These are phyloP conservation scores for Verticillium tricorpus DNA, from an alignment of 2,329 filamentous ascomycete species.

Conservation along the genomic window DNA sequence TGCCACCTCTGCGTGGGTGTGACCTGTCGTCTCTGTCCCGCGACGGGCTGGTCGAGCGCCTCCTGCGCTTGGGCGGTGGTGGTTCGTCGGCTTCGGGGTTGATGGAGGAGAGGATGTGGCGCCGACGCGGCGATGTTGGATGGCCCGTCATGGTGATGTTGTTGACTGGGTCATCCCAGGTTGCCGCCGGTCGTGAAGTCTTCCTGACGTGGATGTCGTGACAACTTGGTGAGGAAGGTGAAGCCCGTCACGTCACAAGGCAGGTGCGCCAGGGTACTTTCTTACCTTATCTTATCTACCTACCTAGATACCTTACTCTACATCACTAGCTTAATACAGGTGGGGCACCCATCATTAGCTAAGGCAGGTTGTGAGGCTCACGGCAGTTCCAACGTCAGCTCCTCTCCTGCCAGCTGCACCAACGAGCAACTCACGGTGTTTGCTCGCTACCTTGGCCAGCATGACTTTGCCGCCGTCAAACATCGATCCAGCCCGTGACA, in stretches of 20 bases:
- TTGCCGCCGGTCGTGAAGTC: background rate
- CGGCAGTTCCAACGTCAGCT: background rate
- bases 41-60: background rate
- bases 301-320: no score
- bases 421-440: no score
- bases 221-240: background rate
- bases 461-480: no score
- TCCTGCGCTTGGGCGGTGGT: background rate
- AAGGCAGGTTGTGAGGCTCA: background rate
- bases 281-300: background rate
- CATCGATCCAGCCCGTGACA: no score
- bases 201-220: background rate
- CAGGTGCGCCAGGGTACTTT: background rate
- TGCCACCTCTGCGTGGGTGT: background rate
- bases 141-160: constrained; percentile 26
- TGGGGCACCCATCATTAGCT: background rate
- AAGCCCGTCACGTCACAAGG: background rate
- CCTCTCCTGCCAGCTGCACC: background rate
- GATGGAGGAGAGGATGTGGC: constrained; percentile 46
- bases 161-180: background rate
- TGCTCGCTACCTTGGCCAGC: no score
- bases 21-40: background rate
- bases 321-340: background rate
- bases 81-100: constrained; percentile 25
- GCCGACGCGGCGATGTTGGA: constrained; percentile 32